Evolutionary conservation across 352 stramenopile genomes (phyloP).

Genomic region (Phytopythium cucurbitacearum): DNA sequence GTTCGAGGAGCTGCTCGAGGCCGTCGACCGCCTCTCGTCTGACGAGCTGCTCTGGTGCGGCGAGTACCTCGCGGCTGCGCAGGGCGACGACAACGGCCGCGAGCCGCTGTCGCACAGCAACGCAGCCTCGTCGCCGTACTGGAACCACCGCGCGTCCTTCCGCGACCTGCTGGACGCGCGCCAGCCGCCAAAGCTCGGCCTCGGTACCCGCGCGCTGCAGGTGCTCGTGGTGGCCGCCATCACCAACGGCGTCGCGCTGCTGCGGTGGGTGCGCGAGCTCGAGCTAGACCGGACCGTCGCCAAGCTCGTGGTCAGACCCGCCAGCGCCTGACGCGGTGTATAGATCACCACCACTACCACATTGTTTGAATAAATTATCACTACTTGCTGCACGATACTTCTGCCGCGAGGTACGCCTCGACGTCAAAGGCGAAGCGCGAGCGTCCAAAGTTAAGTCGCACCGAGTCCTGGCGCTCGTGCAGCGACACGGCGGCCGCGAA

Average conservation of each 20-base stretch:
- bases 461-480: no score
- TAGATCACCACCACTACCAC: no score
- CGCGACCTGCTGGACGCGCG: constrained; percentile 17
- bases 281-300: not conserved
- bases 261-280: constrained; percentile 17
- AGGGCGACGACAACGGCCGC: constrained; percentile 8
- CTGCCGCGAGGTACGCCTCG: no score
- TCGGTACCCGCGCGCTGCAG: constrained; percentile 17
- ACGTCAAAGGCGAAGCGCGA: no score
- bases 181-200: constrained; percentile 2
- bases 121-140: constrained; percentile 33
- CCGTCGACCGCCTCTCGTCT: constrained; percentile 33
- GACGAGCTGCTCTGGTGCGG: constrained; percentile 48
- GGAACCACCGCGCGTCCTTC: constrained; percentile 26
- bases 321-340: no score
- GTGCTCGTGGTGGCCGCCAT: constrained; percentile 20
- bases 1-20: constrained; percentile 18
- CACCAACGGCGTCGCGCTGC: constrained; percentile 13
- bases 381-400: no score
- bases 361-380: no score
- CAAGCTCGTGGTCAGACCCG: not conserved
- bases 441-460: no score
- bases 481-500: no score
- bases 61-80: constrained; percentile 21
- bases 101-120: not conserved